Conservation (phyloP, 129 eudicot genomes). For the Dittrichia graveolens region DNA sequence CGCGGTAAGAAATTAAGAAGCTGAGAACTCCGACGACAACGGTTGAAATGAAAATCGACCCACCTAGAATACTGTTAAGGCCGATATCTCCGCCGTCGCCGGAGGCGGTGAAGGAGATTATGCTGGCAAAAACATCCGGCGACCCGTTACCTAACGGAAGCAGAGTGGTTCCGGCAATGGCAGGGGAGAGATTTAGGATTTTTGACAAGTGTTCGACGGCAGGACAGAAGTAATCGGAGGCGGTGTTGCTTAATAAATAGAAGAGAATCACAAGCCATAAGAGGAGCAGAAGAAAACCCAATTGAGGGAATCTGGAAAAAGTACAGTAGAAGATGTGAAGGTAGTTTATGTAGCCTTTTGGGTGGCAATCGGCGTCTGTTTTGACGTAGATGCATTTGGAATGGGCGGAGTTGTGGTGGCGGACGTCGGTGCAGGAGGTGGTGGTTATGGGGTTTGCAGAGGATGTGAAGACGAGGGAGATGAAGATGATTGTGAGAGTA, state of each 20-base stretch:
- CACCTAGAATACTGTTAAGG: slow-evolving; percentile 66
- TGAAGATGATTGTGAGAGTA: slow-evolving; percentile 4
- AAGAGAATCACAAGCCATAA: slow-evolving; percentile 61
- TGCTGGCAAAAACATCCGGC: slow-evolving; percentile 58
- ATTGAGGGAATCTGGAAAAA: slow-evolving; percentile 30
- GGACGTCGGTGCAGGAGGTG: slow-evolving; percentile 37
- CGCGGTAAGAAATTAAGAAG: slow-evolving; percentile 34
- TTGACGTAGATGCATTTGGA: slow-evolving; percentile 49
- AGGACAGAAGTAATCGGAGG: slow-evolving; percentile 66
- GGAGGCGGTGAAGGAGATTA: slow-evolving; percentile 55
- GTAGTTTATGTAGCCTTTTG: slow-evolving; percentile 62
- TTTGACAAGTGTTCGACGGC: slow-evolving; percentile 54
- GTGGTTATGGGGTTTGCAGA: slow-evolving; percentile 16
- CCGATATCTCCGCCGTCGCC: slow-evolving; percentile 58
- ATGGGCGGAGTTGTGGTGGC: slow-evolving; percentile 28
- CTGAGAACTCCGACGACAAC: slow-evolving; percentile 61
- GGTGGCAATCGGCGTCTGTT: slow-evolving; percentile 39
- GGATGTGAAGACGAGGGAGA: slow-evolving; percentile 18
- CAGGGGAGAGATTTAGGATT: slow-evolving; percentile 53
- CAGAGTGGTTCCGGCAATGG: slow-evolving; percentile 72
- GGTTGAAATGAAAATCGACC: slow-evolving; percentile 60
- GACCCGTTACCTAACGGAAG: slow-evolving; percentile 78
- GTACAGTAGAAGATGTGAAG: slow-evolving; percentile 57
- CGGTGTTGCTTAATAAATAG: slow-evolving; percentile 57
- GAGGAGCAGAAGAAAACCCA: slow-evolving; percentile 47